A percentile compares a stretch with the other conserved stretches of the same genome.
Evolutionary conservation across 257 asterid species (phyloP).

Genomic region (Agastache rugosa): DNA sequence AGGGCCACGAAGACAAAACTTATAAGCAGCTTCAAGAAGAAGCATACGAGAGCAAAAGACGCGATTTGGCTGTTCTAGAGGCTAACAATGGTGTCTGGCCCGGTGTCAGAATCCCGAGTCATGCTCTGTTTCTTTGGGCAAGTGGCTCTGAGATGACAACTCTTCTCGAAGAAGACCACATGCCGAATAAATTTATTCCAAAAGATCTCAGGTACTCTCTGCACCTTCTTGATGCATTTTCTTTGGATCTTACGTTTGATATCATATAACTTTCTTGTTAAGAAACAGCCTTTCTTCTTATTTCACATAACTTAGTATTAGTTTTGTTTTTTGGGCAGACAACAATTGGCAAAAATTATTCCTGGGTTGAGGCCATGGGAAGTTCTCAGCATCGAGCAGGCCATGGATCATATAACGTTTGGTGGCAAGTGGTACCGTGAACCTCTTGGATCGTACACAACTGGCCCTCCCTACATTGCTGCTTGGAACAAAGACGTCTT

Average conservation of each 20-base stretch:
- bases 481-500: conserved; percentile 62
- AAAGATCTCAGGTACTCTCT: conserved; percentile 76
- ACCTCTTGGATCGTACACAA: conserved; percentile 80
- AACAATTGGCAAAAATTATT: conserved; percentile 61
- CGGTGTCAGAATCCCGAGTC: conserved; percentile 90
- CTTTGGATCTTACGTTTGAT: neutral
- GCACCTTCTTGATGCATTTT: conserved; percentile 10
- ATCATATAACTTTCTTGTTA: neutral
- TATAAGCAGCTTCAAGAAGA: conserved; percentile 91
- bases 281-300: neutral
- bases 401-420: conserved; percentile 89
- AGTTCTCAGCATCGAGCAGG: conserved; percentile 93
- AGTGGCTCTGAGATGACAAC: conserved; percentile 94
- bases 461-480: conserved; percentile 89
- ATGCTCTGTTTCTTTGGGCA: conserved; percentile 96
- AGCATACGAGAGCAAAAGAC: conserved; percentile 85
- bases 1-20: conserved; percentile 85
- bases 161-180: conserved; percentile 86
- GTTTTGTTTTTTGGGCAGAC: conserved; percentile 49
- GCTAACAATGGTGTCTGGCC: conserved; percentile 96
- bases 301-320: neutral
- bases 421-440: conserved; percentile 91
- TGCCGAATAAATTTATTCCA: conserved; percentile 94
- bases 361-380: conserved; percentile 99
- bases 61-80: conserved; percentile 88